Evolutionary conservation across 2,329 filamentous ascomycete species (phyloP).

Genomic region (Aspergillus texensis): DNA sequence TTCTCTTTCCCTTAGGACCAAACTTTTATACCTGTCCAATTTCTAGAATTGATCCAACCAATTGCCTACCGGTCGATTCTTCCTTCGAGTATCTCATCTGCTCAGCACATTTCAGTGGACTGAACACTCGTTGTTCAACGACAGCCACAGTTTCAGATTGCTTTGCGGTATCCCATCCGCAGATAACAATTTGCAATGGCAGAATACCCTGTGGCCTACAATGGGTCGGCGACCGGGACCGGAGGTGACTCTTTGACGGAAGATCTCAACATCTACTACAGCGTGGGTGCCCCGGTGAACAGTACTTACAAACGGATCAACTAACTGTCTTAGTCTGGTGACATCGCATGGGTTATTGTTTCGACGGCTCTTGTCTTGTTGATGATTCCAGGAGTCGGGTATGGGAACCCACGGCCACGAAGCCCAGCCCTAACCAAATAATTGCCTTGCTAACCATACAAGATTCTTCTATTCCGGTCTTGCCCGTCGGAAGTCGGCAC

Average conservation of each 20-base stretch:
- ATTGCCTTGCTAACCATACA: constrained; percentile 13
- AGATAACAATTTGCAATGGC: constrained; percentile 32
- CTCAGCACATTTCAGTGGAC: neutral
- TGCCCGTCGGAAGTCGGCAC: constrained; percentile 82
- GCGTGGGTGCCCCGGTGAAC: constrained; percentile 38
- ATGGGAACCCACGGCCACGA: constrained; percentile 23
- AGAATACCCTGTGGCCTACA: constrained; percentile 57
- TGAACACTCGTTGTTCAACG: neutral
- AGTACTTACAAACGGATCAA: constrained; percentile 15
- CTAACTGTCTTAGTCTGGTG: constrained; percentile 62
- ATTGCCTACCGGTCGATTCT: neutral
- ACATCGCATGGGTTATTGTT: constrained; percentile 80
- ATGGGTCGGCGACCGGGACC: constrained; percentile 60
- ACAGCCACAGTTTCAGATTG: neutral
- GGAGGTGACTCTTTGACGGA: constrained; percentile 69
- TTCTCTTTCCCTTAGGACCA: neutral
- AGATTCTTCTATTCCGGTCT: constrained; percentile 93
- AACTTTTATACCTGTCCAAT: neutral
- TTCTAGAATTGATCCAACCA: neutral
- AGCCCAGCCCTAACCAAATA: neutral
- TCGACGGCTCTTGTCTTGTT: constrained; percentile 79
- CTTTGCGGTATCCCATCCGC: neutral
- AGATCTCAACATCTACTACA: constrained; percentile 84
- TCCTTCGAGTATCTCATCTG: neutral
- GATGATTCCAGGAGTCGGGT: constrained; percentile 89